Evolutionary conservation across 352 stramenopile species (phyloP), one percentile per base, ranked within the genome.

Genomic region (Phytophthora sp.): DNA sequence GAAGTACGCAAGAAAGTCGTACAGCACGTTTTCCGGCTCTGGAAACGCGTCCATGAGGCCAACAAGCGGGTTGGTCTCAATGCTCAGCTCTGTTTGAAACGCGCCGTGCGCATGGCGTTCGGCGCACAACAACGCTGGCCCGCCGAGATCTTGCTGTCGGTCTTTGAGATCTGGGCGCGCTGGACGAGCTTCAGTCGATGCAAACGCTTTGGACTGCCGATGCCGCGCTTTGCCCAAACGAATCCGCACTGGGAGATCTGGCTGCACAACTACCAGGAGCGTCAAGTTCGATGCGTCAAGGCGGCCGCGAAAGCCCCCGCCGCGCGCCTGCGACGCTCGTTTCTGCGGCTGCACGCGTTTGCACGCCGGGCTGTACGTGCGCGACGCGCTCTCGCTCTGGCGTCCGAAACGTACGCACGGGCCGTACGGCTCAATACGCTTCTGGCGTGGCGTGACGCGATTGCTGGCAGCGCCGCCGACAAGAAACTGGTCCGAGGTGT

Each of bases 211-310:
- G 78, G 79, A 13, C 55, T 80, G 2, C 80, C 82, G 11, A 50
- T 91, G 29, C 83, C 83, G 0, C 62, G 55, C 11, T 91, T 86
- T 44, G 4, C 68, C 8, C 66, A 71, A 20, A 39, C 82, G 1
- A 73, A 90, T 31, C 73, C 82, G 13, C 74, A 86, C 5, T 94
- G 86, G 86, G 86, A 89, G 46, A 68, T 89, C 4, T 93, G 84
- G 82, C 53, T 90, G 20, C 74, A 88, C 66, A 89, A 89, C 45
- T 90, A 93, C 66, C 84, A 91, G 30, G 84, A 90, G 41, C 82
- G 84, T 1, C 80, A 93, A 56, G 73, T 94, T n/a, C 84, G 86
- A 13, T 76, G 77, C 31, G 73, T 94, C 15, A 91, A 90, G 49
- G 84, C 82, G 3, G 67, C 70, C 2, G 76, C 84, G 0, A 79